Conservation (phyloP, 495 filamentous ascomycete genomes). For the Trichocladium antarcticum region DNA sequence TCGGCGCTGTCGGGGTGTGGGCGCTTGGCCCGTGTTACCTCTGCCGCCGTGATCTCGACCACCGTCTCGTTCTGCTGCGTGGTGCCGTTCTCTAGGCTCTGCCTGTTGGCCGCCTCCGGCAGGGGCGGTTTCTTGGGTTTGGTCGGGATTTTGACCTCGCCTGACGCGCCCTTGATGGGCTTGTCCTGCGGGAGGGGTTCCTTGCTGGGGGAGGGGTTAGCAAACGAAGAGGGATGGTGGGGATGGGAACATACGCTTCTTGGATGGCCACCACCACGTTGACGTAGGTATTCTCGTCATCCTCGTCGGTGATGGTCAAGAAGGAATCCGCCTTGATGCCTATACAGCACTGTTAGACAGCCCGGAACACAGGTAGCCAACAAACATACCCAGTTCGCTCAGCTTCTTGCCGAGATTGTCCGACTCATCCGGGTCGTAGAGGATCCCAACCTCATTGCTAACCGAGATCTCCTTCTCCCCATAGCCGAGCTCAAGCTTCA, state of each 20-base stretch:
- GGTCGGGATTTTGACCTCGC: slow-evolving; percentile 35
- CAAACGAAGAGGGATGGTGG: too few species aligned
- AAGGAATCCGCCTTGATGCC: slow-evolving; percentile 57
- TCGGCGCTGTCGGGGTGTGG: slow-evolving; percentile 23
- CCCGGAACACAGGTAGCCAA: slow-evolving; percentile 1
- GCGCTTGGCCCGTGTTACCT: slow-evolving; percentile 29
- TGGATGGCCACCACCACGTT: slow-evolving; percentile 63
- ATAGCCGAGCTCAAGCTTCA: slow-evolving; percentile 63
- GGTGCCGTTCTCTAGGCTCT: slow-evolving; percentile 21
- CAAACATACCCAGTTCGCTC: slow-evolving; percentile 54
- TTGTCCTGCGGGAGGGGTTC: slow-evolving; percentile 25
- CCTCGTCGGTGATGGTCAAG: slow-evolving; percentile 75
- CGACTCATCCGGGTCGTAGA: slow-evolving; percentile 83
- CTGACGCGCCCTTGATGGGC: slow-evolving; percentile 28
- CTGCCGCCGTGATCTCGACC: too few species aligned
- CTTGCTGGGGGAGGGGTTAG: slow-evolving; percentile 21
- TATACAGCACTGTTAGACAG: slow-evolving; percentile 22
- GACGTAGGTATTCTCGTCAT: slow-evolving; percentile 68
- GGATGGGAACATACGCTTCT: slow-evolving; percentile 33
- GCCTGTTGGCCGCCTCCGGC: slow-evolving; percentile 23
- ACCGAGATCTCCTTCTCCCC: slow-evolving; percentile 68
- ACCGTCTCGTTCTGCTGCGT: slow-evolving; percentile 8
- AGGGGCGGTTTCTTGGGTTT: slow-evolving; percentile 29
- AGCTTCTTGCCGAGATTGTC: slow-evolving; percentile 76
- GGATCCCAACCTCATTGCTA: slow-evolving; percentile 54